Evolutionary conservation across 1,139 yeast genomes (phyloP).

Genomic region (Geotrichum phurueaensis): DNA sequence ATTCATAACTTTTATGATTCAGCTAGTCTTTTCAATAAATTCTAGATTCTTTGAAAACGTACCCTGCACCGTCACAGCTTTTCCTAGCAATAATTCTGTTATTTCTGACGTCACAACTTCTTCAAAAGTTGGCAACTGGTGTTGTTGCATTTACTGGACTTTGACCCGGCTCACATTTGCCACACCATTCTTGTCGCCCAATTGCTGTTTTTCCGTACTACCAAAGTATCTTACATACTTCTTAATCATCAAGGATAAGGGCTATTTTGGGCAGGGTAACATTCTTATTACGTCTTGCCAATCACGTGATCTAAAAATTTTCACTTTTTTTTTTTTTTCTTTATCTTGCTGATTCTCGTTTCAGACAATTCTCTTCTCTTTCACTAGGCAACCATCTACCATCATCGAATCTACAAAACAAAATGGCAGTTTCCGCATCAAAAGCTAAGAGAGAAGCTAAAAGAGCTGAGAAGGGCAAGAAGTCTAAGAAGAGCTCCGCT

Average conservation of each 20-base stretch:
- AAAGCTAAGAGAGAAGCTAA: conserved; percentile 81
- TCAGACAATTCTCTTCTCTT: not conserved
- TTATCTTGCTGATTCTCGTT: not conserved
- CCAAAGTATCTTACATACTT: not conserved
- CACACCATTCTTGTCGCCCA: not conserved
- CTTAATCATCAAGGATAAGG: not conserved
- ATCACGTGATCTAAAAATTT: not conserved
- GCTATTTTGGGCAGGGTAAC: not conserved
- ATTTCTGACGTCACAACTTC: not conserved
- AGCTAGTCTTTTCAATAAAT: too few relatives aligned
- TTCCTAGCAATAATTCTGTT: not conserved
- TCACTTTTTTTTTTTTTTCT: not conserved
- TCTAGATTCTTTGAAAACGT: too few relatives aligned
- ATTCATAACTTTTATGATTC: too few relatives aligned
- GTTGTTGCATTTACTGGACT: not conserved
- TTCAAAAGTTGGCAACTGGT: not conserved
- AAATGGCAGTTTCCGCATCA: conserved; percentile 57
- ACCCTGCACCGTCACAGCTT: too few relatives aligned
- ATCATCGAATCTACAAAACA: conserved; percentile 17
- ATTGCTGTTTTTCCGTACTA: not conserved
- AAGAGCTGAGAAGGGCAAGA: conserved; percentile 67
- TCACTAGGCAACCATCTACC: not conserved
- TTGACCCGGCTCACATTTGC: not conserved
- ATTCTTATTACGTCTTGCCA: not conserved
- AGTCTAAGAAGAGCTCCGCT: conserved; percentile 41